Evolutionary conservation across 2,329 filamentous ascomycete species (phyloP).

Genomic region (Zalaria obscura): DNA sequence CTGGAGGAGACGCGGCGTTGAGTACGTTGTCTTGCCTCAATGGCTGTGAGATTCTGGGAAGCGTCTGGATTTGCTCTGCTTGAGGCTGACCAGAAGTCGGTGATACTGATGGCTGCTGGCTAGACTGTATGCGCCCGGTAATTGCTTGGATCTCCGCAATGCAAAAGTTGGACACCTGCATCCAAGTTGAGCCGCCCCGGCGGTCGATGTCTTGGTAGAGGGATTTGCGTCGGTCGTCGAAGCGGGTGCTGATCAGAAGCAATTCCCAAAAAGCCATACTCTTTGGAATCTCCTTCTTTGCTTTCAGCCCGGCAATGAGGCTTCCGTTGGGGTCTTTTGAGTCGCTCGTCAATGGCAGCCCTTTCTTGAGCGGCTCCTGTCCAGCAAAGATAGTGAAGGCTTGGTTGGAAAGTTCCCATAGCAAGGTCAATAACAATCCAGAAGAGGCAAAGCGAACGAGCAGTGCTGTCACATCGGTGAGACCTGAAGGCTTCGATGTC

Average conservation of each 20-base stretch:
- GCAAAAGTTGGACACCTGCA: constrained; percentile 58
- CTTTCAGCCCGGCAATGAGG: constrained; percentile 67
- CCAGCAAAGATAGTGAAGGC: constrained; percentile 71
- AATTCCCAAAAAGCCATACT: constrained; percentile 88
- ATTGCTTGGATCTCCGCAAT: constrained; percentile 56
- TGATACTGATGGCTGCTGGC: constrained; percentile 8
- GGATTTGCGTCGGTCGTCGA: constrained; percentile 58
- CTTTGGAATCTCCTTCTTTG: constrained; percentile 67
- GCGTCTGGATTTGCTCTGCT: constrained; percentile 1
- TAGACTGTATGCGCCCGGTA: constrained; percentile 48
- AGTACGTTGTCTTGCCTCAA: constrained; percentile 35
- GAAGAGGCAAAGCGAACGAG: constrained; percentile 37
- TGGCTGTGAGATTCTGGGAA: constrained; percentile 16
- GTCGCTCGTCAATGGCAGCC: constrained; percentile 67
- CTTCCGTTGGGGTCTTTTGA: constrained; percentile 76
- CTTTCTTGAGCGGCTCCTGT: constrained; percentile 69
- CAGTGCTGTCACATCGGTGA: constrained; percentile 41
- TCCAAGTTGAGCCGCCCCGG: constrained; percentile 63
- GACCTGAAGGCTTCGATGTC: constrained; percentile 44
- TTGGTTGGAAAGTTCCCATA: constrained; percentile 67
- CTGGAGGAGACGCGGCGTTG: constrained; percentile 16
- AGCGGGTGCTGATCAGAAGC: constrained; percentile 61
- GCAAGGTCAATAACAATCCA: constrained; percentile 50
- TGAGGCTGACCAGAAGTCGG: not conserved
- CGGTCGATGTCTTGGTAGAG: constrained; percentile 84